Conservation (phyloP, 805 yeast species). For the Komagataella kurtzmanii region DNA sequence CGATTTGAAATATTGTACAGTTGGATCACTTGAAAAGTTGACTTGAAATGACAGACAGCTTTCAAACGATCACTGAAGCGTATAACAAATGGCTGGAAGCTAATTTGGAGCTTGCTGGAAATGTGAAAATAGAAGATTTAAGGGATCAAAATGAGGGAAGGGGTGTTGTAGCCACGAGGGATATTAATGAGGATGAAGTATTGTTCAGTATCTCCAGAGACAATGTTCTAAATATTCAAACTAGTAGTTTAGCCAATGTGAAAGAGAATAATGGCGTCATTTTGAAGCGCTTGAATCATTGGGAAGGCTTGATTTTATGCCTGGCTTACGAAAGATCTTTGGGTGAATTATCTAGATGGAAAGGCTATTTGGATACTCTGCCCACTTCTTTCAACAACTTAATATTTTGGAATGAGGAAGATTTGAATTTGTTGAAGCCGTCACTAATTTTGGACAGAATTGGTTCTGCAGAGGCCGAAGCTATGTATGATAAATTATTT, state of each 20-base stretch:
- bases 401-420: slow-evolving; percentile 68
- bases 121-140: slow-evolving; percentile 47
- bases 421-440: slow-evolving; percentile 45
- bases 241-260: slow-evolving; percentile 28
- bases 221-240: slow-evolving; percentile 43
- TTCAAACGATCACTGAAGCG: slow-evolving; percentile 16
- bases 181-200: slow-evolving; percentile 47
- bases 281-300: slow-evolving; percentile 36
- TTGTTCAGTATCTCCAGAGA: slow-evolving; percentile 59
- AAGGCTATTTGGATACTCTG: slow-evolving; percentile 54
- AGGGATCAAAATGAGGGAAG: slow-evolving; percentile 57
- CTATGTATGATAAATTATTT: slow-evolving; percentile 35
- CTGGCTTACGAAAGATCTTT: slow-evolving; percentile 47
- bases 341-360: slow-evolving; percentile 44
- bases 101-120: slow-evolving; percentile 35
- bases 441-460: slow-evolving; percentile 58
- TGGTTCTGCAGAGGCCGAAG: slow-evolving; percentile 56
- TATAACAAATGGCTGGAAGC: slow-evolving; percentile 32
- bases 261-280: slow-evolving; percentile 18
- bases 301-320: slow-evolving; percentile 69
- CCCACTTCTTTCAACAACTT: slow-evolving; percentile 55
- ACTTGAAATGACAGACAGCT: background rate
- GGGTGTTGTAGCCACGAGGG: slow-evolving; percentile 53
- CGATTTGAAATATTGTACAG: background rate
- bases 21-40: background rate